phyloP scores from a whole-genome alignment of 2,329 filamentous ascomycete genomes.

The Exophiala bonariae region DNA sequence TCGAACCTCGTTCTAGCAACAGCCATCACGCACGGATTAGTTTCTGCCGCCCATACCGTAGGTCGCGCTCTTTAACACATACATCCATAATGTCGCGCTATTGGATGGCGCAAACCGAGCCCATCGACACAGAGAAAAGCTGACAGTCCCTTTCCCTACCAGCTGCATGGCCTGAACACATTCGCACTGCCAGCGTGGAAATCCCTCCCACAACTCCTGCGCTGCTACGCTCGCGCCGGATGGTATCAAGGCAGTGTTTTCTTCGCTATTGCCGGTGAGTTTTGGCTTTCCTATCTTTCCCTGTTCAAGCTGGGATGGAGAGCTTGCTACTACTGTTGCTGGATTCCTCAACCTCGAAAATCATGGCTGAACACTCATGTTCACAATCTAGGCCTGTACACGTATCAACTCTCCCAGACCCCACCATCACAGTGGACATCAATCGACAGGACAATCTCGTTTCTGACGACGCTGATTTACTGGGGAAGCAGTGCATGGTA shows the following conservation, averaged over 20 bases:
- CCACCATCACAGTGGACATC: slow-evolving; percentile 15
- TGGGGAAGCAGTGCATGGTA: slow-evolving; percentile 31
- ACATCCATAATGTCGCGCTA: not conserved
- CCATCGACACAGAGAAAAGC: not conserved
- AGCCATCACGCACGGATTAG: slow-evolving; percentile 11
- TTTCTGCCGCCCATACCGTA: slow-evolving; percentile 14
- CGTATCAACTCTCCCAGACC: slow-evolving; percentile 16
- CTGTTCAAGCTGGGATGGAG: not conserved
- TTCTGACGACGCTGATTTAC: slow-evolving; percentile 25
- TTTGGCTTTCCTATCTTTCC: not conserved
- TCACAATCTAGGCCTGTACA: slow-evolving; percentile 12
- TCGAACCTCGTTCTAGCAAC: slow-evolving; percentile 7
- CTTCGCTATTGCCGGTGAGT: slow-evolving; percentile 14
- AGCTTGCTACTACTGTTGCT: not conserved
- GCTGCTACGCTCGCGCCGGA: slow-evolving; percentile 15
- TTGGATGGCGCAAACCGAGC: not conserved
- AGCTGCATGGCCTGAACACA: slow-evolving; percentile 14
- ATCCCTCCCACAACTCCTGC: slow-evolving; percentile 12
- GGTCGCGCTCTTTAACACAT: not conserved
- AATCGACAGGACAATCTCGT: slow-evolving; percentile 24
- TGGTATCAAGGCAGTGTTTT: slow-evolving; percentile 19
- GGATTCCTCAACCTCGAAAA: not conserved
- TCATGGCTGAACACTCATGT: too few species aligned
- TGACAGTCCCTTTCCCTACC: not conserved
- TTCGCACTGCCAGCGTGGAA: slow-evolving; percentile 14